Evolutionary conservation across 1,284 basidiomycete genomes (phyloP), one percentile per base, ranked within the genome.

Genomic region (Wallemia hederae): DNA sequence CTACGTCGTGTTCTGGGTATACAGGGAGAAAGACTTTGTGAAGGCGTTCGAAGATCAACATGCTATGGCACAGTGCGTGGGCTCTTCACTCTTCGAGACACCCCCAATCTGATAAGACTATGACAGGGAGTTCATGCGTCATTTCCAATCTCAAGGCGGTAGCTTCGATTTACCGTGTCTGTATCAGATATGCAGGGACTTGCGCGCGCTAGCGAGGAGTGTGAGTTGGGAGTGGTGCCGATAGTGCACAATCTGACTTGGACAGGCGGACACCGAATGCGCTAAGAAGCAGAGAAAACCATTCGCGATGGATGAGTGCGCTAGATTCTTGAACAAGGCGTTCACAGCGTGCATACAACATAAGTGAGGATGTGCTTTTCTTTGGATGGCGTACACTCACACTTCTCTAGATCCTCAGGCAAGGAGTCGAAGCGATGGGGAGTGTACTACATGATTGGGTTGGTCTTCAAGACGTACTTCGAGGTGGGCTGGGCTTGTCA

Each of bases 381-480:
- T 2, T 26, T 63, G 27, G 34, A 59, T 28, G 34, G 3, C 22
- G 58, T 56, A 15, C 58, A 14, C 26, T 62, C 24, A 64, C 64
- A n/a, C n/a, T n/a, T n/a, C n/a, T 24, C 56, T 64, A 80, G 83
- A 66, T 83, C 81, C 61, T 77, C 81, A 61, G 74, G 79, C 26
- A 73, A 77, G 1, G 79, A 84, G 68, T 88, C 85, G n/a, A 76
- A 87, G 60, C 87, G 89, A 71, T 89, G 82, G 81, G 92, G 91
- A 1, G 80, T 90, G 0, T 98, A 97, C 72, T 87, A 90, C 66
- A 78, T 94, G n/a, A 90, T 91, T 0, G 84, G 83, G 5, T 74
- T 94, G 62, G 81, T 90, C 34, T 75, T 98, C 71, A 94, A 96
- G 69, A 86, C 82, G 59, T 98, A 98, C 72, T 96, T 97, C 75